Conservation (phyloP, 805 yeast species). For the Hanseniaspora osmophila region DNA sequence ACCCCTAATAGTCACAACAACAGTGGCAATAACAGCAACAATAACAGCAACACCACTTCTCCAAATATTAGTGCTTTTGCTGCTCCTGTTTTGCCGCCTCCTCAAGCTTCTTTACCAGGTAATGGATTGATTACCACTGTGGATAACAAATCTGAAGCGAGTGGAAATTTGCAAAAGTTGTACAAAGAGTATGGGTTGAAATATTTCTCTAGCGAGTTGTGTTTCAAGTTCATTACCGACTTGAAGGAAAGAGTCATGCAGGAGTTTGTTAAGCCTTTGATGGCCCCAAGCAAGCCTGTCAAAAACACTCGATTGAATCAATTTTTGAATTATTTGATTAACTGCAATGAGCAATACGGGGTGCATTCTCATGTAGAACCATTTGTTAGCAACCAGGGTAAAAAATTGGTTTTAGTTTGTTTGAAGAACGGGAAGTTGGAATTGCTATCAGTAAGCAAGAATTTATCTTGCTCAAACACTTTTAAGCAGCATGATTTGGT, state of each 20-base stretch:
- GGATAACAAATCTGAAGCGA: slow-evolving; percentile 29
- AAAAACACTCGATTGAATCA: slow-evolving; percentile 11
- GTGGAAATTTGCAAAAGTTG: slow-evolving; percentile 33
- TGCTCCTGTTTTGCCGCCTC: not conserved
- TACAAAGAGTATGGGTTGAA: slow-evolving; percentile 32
- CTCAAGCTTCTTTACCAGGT: slow-evolving; percentile 14
- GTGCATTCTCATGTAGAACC: slow-evolving; percentile 21
- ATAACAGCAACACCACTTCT: not conserved
- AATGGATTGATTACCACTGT: slow-evolving; percentile 25
- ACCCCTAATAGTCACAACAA: not conserved
- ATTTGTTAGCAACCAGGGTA: slow-evolving; percentile 3
- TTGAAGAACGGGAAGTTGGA: slow-evolving; percentile 58
- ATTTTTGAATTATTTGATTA: slow-evolving; percentile 27
- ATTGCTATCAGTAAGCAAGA: slow-evolving; percentile 51
- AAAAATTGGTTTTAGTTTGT: slow-evolving; percentile 29
- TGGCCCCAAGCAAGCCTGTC: slow-evolving; percentile 7
- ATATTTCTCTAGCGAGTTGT: slow-evolving; percentile 40
- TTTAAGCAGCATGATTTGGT: slow-evolving; percentile 52
- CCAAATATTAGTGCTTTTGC: not conserved
- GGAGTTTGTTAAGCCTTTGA: slow-evolving; percentile 7
- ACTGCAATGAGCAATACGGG: slow-evolving; percentile 32
- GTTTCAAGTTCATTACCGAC: slow-evolving; percentile 26
- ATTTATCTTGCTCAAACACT: slow-evolving; percentile 25
- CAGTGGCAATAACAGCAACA: not conserved
- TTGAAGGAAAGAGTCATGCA: slow-evolving; percentile 18